A percentile compares a stretch with the other conserved stretches of the same genome.
phyloP scores from a whole-genome alignment of 2,329 filamentous ascomycete species.

The Camillea tinctor region DNA sequence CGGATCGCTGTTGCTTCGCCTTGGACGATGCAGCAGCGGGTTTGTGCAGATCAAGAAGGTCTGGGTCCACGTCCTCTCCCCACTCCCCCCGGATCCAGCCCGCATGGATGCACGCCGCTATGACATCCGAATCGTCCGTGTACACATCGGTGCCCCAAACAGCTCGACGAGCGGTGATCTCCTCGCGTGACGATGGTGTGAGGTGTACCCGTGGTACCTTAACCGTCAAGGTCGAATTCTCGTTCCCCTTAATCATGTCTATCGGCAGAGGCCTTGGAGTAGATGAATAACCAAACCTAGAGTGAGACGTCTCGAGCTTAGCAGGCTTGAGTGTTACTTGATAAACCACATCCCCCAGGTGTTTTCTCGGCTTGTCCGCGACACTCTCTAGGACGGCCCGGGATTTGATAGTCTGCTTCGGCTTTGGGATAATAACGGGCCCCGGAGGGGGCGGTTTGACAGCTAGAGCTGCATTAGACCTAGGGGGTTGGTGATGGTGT shows the following conservation, averaged over 20 bases:
- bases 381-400: slow-evolving; percentile 71
- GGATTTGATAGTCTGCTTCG: slow-evolving; percentile 66
- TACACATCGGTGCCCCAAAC: slow-evolving; percentile 95
- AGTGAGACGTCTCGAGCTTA: slow-evolving; percentile 43
- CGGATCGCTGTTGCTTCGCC: slow-evolving; percentile 31
- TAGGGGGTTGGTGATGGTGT: slow-evolving; percentile 52
- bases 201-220: slow-evolving; percentile 82
- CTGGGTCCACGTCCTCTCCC: slow-evolving; percentile 71
- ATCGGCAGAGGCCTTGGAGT: slow-evolving; percentile 73
- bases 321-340: slow-evolving; percentile 61
- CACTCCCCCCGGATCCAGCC: slow-evolving; percentile 92
- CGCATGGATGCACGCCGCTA: slow-evolving; percentile 89
- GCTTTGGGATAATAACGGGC: slow-evolving; percentile 51
- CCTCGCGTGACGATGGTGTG: slow-evolving; percentile 66
- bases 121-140: slow-evolving; percentile 90
- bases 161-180: slow-evolving; percentile 76
- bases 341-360: slow-evolving; percentile 85
- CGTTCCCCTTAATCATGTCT: slow-evolving; percentile 68
- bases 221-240: slow-evolving; percentile 88
- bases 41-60: slow-evolving; percentile 59
- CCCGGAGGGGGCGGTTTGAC: slow-evolving; percentile 33
- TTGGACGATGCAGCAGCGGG: slow-evolving; percentile 32
- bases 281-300: slow-evolving; percentile 46
- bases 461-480: slow-evolving; percentile 36
- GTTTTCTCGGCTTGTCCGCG: slow-evolving; percentile 67